A percentile compares a stretch with the other conserved stretches of the same genome.
phyloP scores from a whole-genome alignment of 1,284 basidiomycete species.

The Malassezia restricta region DNA sequence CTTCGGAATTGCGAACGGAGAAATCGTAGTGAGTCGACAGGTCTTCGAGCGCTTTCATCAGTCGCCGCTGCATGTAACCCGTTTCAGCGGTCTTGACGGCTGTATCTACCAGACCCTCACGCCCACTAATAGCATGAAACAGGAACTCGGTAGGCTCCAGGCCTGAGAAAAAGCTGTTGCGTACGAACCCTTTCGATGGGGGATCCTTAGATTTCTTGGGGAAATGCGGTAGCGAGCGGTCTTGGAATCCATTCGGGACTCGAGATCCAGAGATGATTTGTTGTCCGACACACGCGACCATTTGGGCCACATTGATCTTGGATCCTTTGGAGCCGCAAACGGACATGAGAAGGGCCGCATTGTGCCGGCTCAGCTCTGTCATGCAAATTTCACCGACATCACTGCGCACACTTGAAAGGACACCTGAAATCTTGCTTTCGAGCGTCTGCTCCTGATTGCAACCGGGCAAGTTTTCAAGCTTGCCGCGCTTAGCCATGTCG shows the following conservation, averaged over 20 bases:
- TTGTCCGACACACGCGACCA: constrained; percentile 99
- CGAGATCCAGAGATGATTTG: constrained; percentile 96
- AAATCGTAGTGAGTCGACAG: constrained; percentile 91
- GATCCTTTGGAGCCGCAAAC: constrained; percentile 97
- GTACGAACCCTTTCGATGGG: constrained; percentile 93
- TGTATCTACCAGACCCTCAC: constrained; percentile 96
- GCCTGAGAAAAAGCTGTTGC: constrained; percentile 88
- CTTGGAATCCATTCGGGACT: constrained; percentile 98
- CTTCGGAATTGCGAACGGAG: constrained; percentile 87
- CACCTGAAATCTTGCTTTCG: constrained; percentile 85
- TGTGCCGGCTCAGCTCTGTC: constrained; percentile 88
- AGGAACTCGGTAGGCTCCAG: constrained; percentile 92
- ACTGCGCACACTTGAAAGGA: constrained; percentile 85
- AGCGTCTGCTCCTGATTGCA: constrained; percentile 94
- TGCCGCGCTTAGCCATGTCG: constrained; percentile 74
- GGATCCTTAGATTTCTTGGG: constrained; percentile 94
- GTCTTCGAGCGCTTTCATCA: constrained; percentile 99
- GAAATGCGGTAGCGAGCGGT: constrained; percentile 95
- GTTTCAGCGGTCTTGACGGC: constrained; percentile 99
- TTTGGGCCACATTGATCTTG: constrained; percentile 98
- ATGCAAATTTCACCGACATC: constrained; percentile 96
- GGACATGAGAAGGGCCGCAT: constrained; percentile 96
- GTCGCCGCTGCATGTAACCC: constrained; percentile 94
- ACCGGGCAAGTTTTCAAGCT: constrained; percentile 87
- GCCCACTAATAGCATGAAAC: constrained; percentile 96